Percentiles rank a stretch among this genome's conserved stretches.
These are phyloP conservation scores for Plectosphaerella cucumerina DNA, from an alignment of 2,329 filamentous ascomycete species.

Conservation along the genomic window DNA sequence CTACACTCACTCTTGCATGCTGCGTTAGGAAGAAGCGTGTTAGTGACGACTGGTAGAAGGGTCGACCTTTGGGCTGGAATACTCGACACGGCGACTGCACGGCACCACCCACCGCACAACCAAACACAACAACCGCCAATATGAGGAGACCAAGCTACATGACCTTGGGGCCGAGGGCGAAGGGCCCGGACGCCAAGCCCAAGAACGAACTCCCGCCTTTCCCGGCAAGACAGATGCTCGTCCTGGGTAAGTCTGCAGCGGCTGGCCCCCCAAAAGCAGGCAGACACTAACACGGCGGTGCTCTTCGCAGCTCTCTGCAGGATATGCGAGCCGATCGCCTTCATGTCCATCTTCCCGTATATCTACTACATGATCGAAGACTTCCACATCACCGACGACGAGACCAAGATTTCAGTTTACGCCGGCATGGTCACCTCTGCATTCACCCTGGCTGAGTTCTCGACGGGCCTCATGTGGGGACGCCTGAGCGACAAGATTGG, in stretches of 20 bases:
- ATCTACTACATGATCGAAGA: conserved; percentile 97
- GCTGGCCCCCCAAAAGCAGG: not conserved
- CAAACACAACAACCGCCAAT: not conserved
- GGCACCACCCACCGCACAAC: not conserved
- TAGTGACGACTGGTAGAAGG: not conserved
- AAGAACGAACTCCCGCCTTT: conserved; percentile 25
- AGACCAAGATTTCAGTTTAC: conserved; percentile 81
- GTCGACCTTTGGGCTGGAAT: too few relatives aligned
- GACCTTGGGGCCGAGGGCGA: conserved; percentile 6
- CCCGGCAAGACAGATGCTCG: conserved; percentile 44
- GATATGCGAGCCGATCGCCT: conserved; percentile 97
- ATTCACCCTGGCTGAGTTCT: conserved; percentile 94
- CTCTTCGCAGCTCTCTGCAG: conserved; percentile 70
- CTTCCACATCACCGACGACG: conserved; percentile 77
- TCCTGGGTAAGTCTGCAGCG: conserved; percentile 34
- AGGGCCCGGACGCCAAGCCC: not conserved
- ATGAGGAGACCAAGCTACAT: conserved; percentile 13
- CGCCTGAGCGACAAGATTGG: conserved; percentile 87
- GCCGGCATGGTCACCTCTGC: conserved; percentile 94
- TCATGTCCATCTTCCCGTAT: conserved; percentile 99
- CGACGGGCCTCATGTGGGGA: conserved; percentile 89
- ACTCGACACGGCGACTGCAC: too few relatives aligned
- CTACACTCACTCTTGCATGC: not conserved
- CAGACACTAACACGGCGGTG: not conserved
- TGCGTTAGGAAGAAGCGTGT: not conserved